Base-by-base conservation (phyloP, 2,329 filamentous ascomycete genomes). In the Saccharata proteae region DNA sequence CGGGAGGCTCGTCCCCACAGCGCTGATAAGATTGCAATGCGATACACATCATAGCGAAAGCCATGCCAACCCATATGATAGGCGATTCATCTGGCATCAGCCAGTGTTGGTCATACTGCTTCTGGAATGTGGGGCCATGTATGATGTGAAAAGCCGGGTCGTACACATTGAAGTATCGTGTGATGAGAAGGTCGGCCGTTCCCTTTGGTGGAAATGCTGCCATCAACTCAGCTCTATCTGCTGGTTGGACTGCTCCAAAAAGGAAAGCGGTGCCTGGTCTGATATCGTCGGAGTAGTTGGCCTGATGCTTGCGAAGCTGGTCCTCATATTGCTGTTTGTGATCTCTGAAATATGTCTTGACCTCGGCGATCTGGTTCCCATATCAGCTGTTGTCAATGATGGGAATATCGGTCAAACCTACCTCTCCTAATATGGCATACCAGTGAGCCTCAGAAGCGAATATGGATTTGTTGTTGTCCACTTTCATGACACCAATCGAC, bases 291-390 rank as follows among this genome's bases (percentile, higher is more conserved):
- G 60, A 55, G 45, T 80, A 83, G 22, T 73, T 73, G 26, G 73
- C 72, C 50, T 77, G 71, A 30, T 93, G 75, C 44, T 75, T 79
- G 44, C 81, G 75, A 43, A 83, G 75, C 23, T 86, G 85, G 36
- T 76, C 77, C 49, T 92, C 83, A 37, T 88, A 68, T 42, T 94
- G 85, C 49, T 90, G 86, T 54, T 90, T 92, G 57, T 94, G 84
- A 20, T 69, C 74, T 12, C 62, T 59, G 47, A 93, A 96, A 58
- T 90, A 94, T 43, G 79, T 86, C 51, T 88, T 93, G 16, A 98
- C 88, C 60, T 98, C 90, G 7, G 82, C 68, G 40, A 98, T 90
- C 69, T 79, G 38, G 14, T 22, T 3, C 13, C 3, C 2, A 12
- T 10, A 32, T 50, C 24, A 48, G 43, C 13, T 14, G 9, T 15